These are phyloP conservation scores for Tremella fuciformis DNA, from an alignment of 768 basidiomycete species.

Conservation along the genomic window DNA sequence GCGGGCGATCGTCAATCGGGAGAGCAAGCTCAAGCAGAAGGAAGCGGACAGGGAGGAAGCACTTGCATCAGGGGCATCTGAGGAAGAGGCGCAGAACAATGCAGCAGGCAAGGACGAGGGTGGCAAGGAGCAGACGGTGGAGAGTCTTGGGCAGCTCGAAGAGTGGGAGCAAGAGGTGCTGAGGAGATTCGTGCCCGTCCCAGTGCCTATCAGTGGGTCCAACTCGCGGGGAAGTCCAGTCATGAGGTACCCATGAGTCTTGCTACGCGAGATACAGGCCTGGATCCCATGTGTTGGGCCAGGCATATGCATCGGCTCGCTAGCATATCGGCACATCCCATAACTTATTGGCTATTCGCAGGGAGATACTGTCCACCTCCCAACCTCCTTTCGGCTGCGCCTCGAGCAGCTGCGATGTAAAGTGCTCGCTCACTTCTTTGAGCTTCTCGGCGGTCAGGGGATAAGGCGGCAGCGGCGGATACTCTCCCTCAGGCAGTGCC, in stretches of 20 bases:
- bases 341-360: slow-evolving; percentile 37
- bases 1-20: slow-evolving; percentile 60
- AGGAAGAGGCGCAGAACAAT: slow-evolving; percentile 52
- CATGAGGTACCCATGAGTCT: slow-evolving; percentile 10
- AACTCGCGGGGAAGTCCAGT: neutral
- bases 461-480: slow-evolving; percentile 19
- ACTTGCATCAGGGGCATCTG: slow-evolving; percentile 21
- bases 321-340: neutral
- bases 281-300: neutral
- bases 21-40: slow-evolving; percentile 52
- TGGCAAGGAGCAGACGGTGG: slow-evolving; percentile 56
- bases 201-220: slow-evolving; percentile 27
- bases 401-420: slow-evolving; percentile 17
- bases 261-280: neutral
- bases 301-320: neutral
- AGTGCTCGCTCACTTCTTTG: slow-evolving; percentile 20
- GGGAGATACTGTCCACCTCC: slow-evolving; percentile 26
- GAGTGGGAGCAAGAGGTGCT: slow-evolving; percentile 81
- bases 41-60: slow-evolving; percentile 39
- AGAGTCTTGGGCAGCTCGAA: slow-evolving; percentile 41
- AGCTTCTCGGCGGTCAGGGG: slow-evolving; percentile 14
- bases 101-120: slow-evolving; percentile 56
- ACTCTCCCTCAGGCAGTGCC: too few species aligned
- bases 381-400: slow-evolving; percentile 42
- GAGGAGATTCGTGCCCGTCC: slow-evolving; percentile 52